phyloP scores from a whole-genome alignment of 176 grass and related monocot genomes.

The Triticum urartu region DNA sequence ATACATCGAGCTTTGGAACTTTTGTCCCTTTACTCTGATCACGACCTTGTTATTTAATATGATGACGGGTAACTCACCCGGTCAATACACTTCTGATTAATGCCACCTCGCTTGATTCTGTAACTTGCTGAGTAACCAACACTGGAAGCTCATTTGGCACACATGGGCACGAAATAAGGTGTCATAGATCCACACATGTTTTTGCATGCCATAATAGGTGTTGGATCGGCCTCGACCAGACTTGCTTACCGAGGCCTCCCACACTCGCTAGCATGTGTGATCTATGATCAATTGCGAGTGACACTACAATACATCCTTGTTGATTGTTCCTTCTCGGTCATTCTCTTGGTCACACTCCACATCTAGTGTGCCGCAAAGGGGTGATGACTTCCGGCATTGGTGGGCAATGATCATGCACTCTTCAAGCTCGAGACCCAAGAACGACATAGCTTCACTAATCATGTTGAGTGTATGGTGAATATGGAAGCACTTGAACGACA shows the following conservation, averaged over 20 bases:
- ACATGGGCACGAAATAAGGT: background rate
- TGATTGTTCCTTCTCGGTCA: background rate
- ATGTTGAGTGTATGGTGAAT: background rate
- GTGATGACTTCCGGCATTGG: background rate
- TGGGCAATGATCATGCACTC: background rate
- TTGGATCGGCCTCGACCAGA: background rate
- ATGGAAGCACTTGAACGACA: background rate
- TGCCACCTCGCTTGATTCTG: background rate
- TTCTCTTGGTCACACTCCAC: background rate
- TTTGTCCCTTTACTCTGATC: too few species aligned
- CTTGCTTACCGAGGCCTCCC: background rate
- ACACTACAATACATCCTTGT: background rate
- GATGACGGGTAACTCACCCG: background rate
- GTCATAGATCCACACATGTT: background rate
- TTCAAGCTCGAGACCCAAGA: background rate
- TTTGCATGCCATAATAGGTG: background rate
- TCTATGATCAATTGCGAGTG: background rate
- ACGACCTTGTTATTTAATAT: background rate
- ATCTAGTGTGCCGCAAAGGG: too few species aligned
- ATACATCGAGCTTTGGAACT: too few species aligned
- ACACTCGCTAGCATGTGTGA: background rate
- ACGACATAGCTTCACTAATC: background rate
- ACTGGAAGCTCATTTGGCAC: background rate
- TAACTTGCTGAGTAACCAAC: background rate
- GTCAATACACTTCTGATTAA: background rate